Evolutionary conservation across 73 alveolate genomes (phyloP).

Genomic region (Paramecium primaurelia): DNA sequence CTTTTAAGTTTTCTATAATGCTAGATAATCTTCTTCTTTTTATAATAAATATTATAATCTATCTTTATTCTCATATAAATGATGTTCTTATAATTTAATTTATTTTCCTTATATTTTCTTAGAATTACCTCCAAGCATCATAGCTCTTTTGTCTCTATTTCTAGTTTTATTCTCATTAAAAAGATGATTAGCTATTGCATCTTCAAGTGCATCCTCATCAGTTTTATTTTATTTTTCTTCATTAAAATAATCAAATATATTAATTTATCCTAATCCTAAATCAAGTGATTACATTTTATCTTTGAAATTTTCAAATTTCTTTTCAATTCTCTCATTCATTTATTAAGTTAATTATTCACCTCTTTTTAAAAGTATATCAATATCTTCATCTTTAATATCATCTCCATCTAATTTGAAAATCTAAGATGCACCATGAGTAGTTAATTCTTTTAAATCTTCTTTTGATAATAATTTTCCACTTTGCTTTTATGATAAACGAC

Average conservation of each 20-base stretch:
- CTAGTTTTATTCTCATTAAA: slow-evolving; percentile 35
- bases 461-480: slow-evolving; percentile 75
- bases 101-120: slow-evolving; percentile 69
- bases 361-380: slow-evolving; percentile 81
- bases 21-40: slow-evolving; percentile 69
- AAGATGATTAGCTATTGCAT: slow-evolving; percentile 40
- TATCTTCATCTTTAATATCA: slow-evolving; percentile 90
- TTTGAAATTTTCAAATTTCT: slow-evolving; percentile 64
- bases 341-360: slow-evolving; percentile 87
- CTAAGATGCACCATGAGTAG: slow-evolving; percentile 96
- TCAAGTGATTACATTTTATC: slow-evolving; percentile 71
- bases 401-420: slow-evolving; percentile 78
- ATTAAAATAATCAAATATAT: slow-evolving; percentile 93
- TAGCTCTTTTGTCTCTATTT: slow-evolving; percentile 71
- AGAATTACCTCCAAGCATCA: slow-evolving; percentile 46
- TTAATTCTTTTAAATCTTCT: slow-evolving; percentile 96
- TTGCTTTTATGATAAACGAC: slow-evolving; percentile 81
- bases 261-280: slow-evolving; percentile 62
- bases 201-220: slow-evolving; percentile 78
- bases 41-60: slow-evolving; percentile 73
- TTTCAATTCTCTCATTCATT: slow-evolving; percentile 62
- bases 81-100: slow-evolving; percentile 71
- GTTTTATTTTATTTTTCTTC: slow-evolving; percentile 78
- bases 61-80: slow-evolving; percentile 74
- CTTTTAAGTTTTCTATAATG: neutral